Conservation (phyloP, 371 early-diverging fungal species). For the Syncephalis plumigaleata region DNA sequence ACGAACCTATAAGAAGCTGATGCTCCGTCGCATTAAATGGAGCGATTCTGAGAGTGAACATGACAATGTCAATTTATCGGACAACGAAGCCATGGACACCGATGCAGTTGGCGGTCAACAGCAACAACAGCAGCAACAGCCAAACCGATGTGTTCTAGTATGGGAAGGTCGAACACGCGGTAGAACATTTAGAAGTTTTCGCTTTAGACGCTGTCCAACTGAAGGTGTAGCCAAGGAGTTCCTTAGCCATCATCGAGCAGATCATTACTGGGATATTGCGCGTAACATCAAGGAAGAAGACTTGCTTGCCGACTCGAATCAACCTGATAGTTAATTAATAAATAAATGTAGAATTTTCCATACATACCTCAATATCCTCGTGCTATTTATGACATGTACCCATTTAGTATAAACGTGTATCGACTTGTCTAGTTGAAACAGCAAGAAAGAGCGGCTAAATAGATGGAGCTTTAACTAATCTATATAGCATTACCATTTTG, state of each 20-base stretch:
- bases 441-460: too few species aligned
- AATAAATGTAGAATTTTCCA: too few species aligned
- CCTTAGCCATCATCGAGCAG: conserved; percentile 42
- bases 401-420: too few species aligned
- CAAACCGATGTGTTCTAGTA: conserved; percentile 66
- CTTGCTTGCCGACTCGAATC: not conserved
- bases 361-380: too few species aligned
- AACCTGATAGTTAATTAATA: too few species aligned
- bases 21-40: conserved; percentile 95
- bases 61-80: conserved; percentile 7
- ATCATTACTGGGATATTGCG: conserved; percentile 77
- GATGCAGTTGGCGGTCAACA: conserved; percentile 12
- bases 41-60: conserved; percentile 25
- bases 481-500: too few species aligned
- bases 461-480: too few species aligned
- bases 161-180: conserved; percentile 83
- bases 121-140: too few species aligned
- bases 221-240: conserved; percentile 55
- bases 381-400: too few species aligned
- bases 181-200: conserved; percentile 60
- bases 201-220: conserved; percentile 48
- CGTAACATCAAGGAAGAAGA: conserved; percentile 11
- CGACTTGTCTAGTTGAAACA: too few species aligned
- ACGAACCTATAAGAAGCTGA: conserved; percentile 82
- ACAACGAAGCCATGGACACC: conserved; percentile 12